Conservation (phyloP, 345 rosid species). For the Bruguiera gymnorhiza region DNA sequence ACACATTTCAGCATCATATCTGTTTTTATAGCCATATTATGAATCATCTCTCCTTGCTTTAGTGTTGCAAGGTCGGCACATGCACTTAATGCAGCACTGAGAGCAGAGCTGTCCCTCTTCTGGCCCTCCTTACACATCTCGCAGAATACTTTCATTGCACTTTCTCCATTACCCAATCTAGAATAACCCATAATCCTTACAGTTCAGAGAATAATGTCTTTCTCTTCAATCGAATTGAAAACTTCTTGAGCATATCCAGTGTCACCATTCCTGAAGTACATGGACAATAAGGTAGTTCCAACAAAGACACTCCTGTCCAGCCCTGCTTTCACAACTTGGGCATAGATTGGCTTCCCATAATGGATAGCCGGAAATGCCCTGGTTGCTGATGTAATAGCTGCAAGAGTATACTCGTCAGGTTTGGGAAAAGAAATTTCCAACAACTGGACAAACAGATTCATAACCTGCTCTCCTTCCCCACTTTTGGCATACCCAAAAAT, state of each 20-base stretch:
- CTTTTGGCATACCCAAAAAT: slow-evolving; percentile 63
- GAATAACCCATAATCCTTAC: slow-evolving; percentile 78
- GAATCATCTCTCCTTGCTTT: slow-evolving; percentile 75
- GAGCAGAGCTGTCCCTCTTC: slow-evolving; percentile 42
- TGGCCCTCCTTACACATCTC: slow-evolving; percentile 52
- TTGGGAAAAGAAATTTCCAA: slow-evolving; percentile 32
- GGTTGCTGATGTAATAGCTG: slow-evolving; percentile 60
- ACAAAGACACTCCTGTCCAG: slow-evolving; percentile 49
- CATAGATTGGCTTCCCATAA: slow-evolving; percentile 64
- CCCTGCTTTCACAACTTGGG: slow-evolving; percentile 53
- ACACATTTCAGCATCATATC: slow-evolving; percentile 45
- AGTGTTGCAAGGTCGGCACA: slow-evolving; percentile 70
- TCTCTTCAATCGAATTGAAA: slow-evolving; percentile 44
- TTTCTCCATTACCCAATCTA: slow-evolving; percentile 57
- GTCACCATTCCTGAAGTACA: slow-evolving; percentile 67
- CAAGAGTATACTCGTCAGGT: slow-evolving; percentile 78
- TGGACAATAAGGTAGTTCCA: slow-evolving; percentile 62
- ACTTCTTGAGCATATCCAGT: slow-evolving; percentile 47
- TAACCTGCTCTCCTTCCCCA: slow-evolving; percentile 51
- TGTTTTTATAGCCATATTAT: slow-evolving; percentile 50
- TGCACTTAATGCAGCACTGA: slow-evolving; percentile 68
- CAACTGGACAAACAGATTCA: slow-evolving; percentile 48
- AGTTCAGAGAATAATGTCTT: slow-evolving; percentile 83
- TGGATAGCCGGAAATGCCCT: slow-evolving; percentile 29
- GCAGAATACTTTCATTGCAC: slow-evolving; percentile 47